A percentile compares a stretch with the other conserved stretches of the same genome.
These are phyloP conservation scores for Serendipita sp. DNA, from an alignment of 768 basidiomycete species.

Conservation along the genomic window DNA sequence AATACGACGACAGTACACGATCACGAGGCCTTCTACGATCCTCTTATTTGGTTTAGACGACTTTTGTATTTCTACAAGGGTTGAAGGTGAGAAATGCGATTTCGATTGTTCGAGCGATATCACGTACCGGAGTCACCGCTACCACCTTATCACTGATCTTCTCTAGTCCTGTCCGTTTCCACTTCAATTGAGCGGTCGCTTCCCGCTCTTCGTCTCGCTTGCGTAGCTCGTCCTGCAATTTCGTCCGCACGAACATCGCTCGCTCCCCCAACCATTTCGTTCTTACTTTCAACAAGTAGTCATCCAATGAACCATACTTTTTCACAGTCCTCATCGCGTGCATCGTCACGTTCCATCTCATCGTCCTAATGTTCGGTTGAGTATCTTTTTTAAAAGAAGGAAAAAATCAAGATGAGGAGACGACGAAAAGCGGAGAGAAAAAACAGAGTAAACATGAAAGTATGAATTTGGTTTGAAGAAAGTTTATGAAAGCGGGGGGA, in stretches of 20 bases:
- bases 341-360: slow-evolving; percentile 59
- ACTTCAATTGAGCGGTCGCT: background rate
- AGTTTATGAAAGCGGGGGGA: background rate
- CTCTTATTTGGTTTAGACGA: too few relatives aligned
- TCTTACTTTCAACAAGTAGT: slow-evolving; percentile 35
- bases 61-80: too few relatives aligned
- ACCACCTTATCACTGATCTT: background rate
- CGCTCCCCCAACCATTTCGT: slow-evolving; percentile 8
- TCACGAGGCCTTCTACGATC: too few relatives aligned
- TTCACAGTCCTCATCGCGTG: slow-evolving; percentile 67
- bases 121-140: background rate
- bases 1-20: too few relatives aligned
- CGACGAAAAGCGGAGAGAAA: background rate
- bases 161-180: background rate
- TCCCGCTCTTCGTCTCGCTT: background rate
- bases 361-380: too few relatives aligned
- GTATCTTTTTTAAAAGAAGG: too few relatives aligned
- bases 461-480: background rate
- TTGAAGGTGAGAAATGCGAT: too few relatives aligned
- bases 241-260: slow-evolving; percentile 6
- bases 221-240: slow-evolving; percentile 1
- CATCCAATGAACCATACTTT: slow-evolving; percentile 66
- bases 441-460: background rate
- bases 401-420: too few relatives aligned
- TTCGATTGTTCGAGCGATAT: background rate